These are phyloP conservation scores for Cladosporium oxysporum DNA, from an alignment of 2,329 filamentous ascomycete species.

Conservation along the genomic window DNA sequence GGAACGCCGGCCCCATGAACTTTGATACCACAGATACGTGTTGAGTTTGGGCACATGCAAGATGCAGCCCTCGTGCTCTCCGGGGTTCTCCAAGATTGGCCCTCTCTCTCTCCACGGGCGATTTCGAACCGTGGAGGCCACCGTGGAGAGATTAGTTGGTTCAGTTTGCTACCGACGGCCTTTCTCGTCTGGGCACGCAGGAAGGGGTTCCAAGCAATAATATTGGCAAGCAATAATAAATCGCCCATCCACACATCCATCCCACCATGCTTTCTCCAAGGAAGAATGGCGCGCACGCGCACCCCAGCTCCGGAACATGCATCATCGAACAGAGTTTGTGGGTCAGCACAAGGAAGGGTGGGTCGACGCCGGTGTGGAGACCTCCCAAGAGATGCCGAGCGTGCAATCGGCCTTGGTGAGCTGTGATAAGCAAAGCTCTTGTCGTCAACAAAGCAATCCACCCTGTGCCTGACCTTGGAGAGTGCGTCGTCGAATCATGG, in stretches of 20 bases:
- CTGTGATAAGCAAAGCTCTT: constrained; percentile 21
- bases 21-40: background rate
- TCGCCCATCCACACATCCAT: background rate
- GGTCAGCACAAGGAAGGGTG: background rate
- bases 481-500: constrained; percentile 34
- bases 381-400: constrained; percentile 7
- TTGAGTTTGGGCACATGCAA: background rate
- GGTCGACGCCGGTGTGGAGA: background rate
- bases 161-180: background rate
- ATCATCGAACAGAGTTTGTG: constrained; percentile 12
- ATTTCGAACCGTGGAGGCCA: background rate
- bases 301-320: background rate
- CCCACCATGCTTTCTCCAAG: constrained; percentile 4
- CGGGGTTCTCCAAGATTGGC: background rate
- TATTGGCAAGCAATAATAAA: background rate
- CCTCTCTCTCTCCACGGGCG: background rate
- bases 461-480: background rate
- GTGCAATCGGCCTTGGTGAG: constrained; percentile 12
- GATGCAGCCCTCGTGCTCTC: background rate
- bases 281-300: background rate
- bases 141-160: background rate
- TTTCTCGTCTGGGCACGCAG: constrained; percentile 2
- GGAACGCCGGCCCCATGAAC: background rate
- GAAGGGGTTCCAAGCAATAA: constrained; percentile 1
- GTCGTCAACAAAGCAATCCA: constrained; percentile 20